A percentile compares a stretch with the other conserved stretches of the same genome.
These are phyloP conservation scores for Bolboschoenoplectus hybrid DNA, from an alignment of 202 grass and related monocot genomes.

Conservation along the genomic window DNA sequence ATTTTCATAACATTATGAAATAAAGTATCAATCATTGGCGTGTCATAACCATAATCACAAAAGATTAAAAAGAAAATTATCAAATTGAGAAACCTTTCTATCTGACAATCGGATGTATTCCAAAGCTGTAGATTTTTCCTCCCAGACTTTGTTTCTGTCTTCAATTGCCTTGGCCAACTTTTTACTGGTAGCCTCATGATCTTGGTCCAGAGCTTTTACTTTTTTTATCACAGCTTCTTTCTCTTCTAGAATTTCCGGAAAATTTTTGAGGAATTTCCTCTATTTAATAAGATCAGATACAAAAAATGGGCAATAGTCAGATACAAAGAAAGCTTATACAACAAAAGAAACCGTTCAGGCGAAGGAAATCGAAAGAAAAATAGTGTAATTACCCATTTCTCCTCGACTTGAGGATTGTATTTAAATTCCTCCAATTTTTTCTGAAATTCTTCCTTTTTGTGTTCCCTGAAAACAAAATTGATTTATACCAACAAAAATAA, in stretches of 20 bases:
- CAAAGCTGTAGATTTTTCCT: neutral
- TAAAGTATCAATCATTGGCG: neutral
- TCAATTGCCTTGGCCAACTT: neutral
- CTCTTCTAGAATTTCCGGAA: neutral
- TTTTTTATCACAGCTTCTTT: neutral
- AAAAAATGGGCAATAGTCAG: neutral
- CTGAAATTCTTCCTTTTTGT: neutral
- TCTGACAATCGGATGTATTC: conserved; percentile 14
- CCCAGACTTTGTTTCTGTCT: neutral
- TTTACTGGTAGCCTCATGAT: neutral
- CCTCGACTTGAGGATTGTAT: conserved; percentile 25
- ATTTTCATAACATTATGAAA: neutral
- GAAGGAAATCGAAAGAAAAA: neutral
- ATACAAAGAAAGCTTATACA: neutral
- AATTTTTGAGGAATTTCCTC: neutral
- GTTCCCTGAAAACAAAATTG: conserved; percentile 20
- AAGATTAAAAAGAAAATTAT: neutral
- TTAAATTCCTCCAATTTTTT: conserved; percentile 32
- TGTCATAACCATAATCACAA: neutral
- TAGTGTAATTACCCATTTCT: neutral
- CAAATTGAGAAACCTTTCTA: neutral
- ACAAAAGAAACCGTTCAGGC: neutral
- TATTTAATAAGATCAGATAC: neutral
- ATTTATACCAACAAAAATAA: neutral
- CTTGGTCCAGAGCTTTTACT: neutral